Evolutionary conservation across 257 asterid species (phyloP), one percentile per base, ranked within the genome.

Genomic region (Nicotiana sylvestris): DNA sequence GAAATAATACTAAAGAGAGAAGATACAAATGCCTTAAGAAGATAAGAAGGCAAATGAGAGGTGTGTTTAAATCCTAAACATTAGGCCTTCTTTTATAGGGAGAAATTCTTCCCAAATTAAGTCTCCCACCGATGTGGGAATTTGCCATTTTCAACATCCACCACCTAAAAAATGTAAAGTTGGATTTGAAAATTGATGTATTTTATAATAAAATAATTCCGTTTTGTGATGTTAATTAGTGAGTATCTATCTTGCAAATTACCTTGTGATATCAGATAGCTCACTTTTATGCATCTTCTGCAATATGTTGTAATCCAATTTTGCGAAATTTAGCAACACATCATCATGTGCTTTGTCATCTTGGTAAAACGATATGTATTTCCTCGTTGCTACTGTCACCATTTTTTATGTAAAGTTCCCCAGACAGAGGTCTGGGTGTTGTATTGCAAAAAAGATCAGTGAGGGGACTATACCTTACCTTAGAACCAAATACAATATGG

Each of bases 141-240:
- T 21, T 21, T 21, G 21, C 21, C 21, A 21, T 21, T 21, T 21
- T 21, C 21, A 21, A 21, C 21, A 21, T 69, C 77, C 77, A 69
- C 91, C 91, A 87, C 90, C 91, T 86, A 80, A 29, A 29, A 21
- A 69, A 30, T 43, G 49, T 67, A 10, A 65, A 16, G 72, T 67
- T 33, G 27, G 8, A 29, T 29, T 29, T 29, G 30, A 29, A 29
- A 29, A 29, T 29, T 29, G 30, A 29, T 29, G 30, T 29, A 29
- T 29, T 29, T 30, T 30, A 0, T n/a, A 29, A 29, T 1, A 29
- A 2, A 11, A 65, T n/a, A 21, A 4, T 11, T 18, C 0, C 0
- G 12, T 65, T 4, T 66, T 21, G 15, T 11, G 2, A 66, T 21
- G 29, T 2, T 25, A 66, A 30, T 46, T 46, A 60, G 5, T 33